Percentiles rank a stretch among this genome's conserved stretches.
These are phyloP conservation scores for Monilinia laxa DNA, from an alignment of 2,329 filamentous ascomycete species.

Conservation along the genomic window DNA sequence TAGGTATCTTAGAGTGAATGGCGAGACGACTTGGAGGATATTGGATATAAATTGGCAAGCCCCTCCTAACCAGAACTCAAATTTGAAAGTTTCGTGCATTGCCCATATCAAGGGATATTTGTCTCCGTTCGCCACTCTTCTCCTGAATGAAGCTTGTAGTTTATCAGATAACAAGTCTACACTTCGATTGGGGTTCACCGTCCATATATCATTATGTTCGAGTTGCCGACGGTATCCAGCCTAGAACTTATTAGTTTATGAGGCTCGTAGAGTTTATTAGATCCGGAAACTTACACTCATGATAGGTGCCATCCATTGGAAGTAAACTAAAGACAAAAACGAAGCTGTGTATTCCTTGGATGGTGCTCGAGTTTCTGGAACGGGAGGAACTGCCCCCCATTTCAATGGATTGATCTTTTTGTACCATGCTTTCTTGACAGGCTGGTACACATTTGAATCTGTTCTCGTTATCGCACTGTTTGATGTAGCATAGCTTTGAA, in stretches of 20 bases:
- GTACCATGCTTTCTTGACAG: slow-evolving; percentile 56
- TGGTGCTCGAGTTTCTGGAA: slow-evolving; percentile 52
- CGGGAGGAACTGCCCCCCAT: slow-evolving; percentile 56
- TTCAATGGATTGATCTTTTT: slow-evolving; percentile 60
- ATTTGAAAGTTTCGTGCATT: slow-evolving; percentile 80
- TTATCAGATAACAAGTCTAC: slow-evolving; percentile 67
- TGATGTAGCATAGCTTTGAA: slow-evolving; percentile 55
- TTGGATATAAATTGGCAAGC: slow-evolving; percentile 70
- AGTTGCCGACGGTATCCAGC: slow-evolving; percentile 82
- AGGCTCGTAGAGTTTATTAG: not conserved
- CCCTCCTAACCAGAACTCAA: slow-evolving; percentile 85
- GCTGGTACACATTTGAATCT: slow-evolving; percentile 37
- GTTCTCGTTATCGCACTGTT: slow-evolving; percentile 50
- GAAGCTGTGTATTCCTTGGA: slow-evolving; percentile 72
- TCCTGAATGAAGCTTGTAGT: slow-evolving; percentile 67
- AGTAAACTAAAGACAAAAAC: slow-evolving; percentile 74
- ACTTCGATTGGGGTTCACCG: slow-evolving; percentile 76
- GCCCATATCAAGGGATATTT: slow-evolving; percentile 76
- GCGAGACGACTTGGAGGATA: slow-evolving; percentile 76
- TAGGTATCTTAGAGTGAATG: slow-evolving; percentile 80
- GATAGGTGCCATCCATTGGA: slow-evolving; percentile 86
- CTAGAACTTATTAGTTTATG: slow-evolving; percentile 44
- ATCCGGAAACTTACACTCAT: slow-evolving; percentile 63
- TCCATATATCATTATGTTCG: slow-evolving; percentile 83
- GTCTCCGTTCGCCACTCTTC: slow-evolving; percentile 64